Base-by-base conservation (phyloP, 192 early-diverging fungal species). In the Coemansia sp. region DNA sequence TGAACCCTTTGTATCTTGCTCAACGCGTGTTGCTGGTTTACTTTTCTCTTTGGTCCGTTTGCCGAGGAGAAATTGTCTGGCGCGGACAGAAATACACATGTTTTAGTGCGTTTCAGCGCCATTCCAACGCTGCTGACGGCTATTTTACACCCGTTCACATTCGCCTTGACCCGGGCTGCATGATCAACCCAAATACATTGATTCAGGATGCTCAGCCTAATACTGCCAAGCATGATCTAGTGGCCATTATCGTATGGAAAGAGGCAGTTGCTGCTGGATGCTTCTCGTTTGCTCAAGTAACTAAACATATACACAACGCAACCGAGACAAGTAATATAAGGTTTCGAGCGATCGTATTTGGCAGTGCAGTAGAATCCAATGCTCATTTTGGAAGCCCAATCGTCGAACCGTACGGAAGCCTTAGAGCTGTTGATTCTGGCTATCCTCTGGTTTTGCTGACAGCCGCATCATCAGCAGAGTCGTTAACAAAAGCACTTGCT, bases 321-420 rank as follows among this genome's bases (percentile, higher is more conserved):
- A 29, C 24, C 49, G 22, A 38, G 10, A 25, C 39, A 17, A 41
- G 21, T 19, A 55, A 45, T 6, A 12, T 17, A 5, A 37, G 9
- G 14, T 41, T 76, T 21, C 43, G 39, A 0, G 73, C 64, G 3
- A 22, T 70, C 2, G 10, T 76, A 5, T 70, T 70, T 60, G 64
- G 73, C 60, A 76, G 73, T 56, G 48, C 64, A 0, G 50, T 63
- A 6, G 51, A 29, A 2, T 52, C 21, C 15, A 32, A 38, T 17
- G 52, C 25, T 2, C 22, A n/a, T 5, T 62, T 66, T 51, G 73
- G 73, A 15, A 76, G 73, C 41, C 73, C 73, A 10, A 54, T 76
- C 5, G 54, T 67, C 4, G 73, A 76, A 65, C 73, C 73, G 10
- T 76, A 70, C 19, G 63, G 63, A 10, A 61, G 63, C 10, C 54